Base-by-base conservation (phyloP, 116 monocot genomes). In the Cymodocea nodosa region DNA sequence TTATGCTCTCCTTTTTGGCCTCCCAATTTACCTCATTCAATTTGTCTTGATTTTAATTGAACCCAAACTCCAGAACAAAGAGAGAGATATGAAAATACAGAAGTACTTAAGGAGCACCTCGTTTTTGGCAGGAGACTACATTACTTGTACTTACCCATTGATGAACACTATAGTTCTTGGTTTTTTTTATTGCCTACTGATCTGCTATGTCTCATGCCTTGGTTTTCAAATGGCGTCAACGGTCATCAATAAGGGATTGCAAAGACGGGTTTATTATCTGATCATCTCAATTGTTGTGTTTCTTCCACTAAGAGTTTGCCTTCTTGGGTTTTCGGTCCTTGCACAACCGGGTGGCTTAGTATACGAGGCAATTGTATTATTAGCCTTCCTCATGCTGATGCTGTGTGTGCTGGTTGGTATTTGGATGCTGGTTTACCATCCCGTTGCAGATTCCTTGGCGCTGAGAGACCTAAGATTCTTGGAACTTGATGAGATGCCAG, bases 251-350 rank as follows among this genome's bases (percentile, higher is more conserved):
- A 92, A 83, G 81, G 77, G 84, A 14, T 66, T 99, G 66, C 36
- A 70, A 51, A 65, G 71, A 66, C 82, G 92, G 65, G 74, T 89
- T 64, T 83, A 83, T 69, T 72, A 84, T 65, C 74, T 99, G 18
- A 64, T 82, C 22, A 61, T 77, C 15, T 80, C 89, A 0, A 63
- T 87, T 22, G 57, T 76, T 36, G 6, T 73, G 35, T 70, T 83
- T 18, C 82, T 83, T 60, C 89, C 89, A 0, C 13, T 85, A 55
- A 73, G 99, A 66, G 81, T 78, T 13, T 24, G 71, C 4, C 75
- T 92, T 17, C 89, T 99, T n/a, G 89, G 82, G 14, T 74, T 81
- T 24, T 92, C 92, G n/a, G 89, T 92, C 20, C 74, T 92, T 56
- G 70, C 89, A 10, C 54, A 19, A 10, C 83, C 81, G 14, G 83